phyloP scores from a whole-genome alignment of 2,329 filamentous ascomycete genomes.

The Pseudogymnoascus sp. region DNA sequence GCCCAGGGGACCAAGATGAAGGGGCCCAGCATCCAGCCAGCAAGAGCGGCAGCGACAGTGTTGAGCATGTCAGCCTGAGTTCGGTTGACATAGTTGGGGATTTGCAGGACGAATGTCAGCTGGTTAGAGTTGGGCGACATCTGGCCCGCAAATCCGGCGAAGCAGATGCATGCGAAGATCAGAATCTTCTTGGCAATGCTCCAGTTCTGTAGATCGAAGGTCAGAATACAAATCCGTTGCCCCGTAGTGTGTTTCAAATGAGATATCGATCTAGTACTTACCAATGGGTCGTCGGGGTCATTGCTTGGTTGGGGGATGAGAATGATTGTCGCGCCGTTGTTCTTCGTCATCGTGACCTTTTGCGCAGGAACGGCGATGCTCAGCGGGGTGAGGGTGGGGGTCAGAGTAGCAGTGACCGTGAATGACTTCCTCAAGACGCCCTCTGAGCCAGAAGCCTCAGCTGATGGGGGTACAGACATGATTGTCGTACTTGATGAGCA shows the following conservation, averaged over 20 bases:
- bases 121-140: constrained; percentile 30
- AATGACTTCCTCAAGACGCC: not conserved
- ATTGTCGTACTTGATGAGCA: constrained; percentile 13
- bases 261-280: constrained; percentile 16
- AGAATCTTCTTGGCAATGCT: constrained; percentile 25
- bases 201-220: constrained; percentile 28
- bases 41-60: constrained; percentile 31
- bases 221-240: constrained; percentile 6
- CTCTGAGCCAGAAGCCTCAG: not conserved
- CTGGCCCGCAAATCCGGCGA: constrained; percentile 31
- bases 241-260: not conserved
- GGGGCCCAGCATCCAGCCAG: constrained; percentile 32
- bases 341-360: not conserved
- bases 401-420: not conserved
- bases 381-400: not conserved
- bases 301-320: constrained; percentile 32
- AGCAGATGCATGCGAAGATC: constrained; percentile 28
- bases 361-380: not conserved
- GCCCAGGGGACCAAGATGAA: constrained; percentile 33
- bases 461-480: constrained; percentile 1
- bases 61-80: not conserved
- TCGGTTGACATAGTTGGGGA: constrained; percentile 28
- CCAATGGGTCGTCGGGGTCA: constrained; percentile 29
- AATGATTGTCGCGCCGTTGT: constrained; percentile 20
- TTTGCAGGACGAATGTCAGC: constrained; percentile 30